Evolutionary conservation across 1,284 basidiomycete species (phyloP).

Genomic region (Cutaneotrichosporon cavernicola): DNA sequence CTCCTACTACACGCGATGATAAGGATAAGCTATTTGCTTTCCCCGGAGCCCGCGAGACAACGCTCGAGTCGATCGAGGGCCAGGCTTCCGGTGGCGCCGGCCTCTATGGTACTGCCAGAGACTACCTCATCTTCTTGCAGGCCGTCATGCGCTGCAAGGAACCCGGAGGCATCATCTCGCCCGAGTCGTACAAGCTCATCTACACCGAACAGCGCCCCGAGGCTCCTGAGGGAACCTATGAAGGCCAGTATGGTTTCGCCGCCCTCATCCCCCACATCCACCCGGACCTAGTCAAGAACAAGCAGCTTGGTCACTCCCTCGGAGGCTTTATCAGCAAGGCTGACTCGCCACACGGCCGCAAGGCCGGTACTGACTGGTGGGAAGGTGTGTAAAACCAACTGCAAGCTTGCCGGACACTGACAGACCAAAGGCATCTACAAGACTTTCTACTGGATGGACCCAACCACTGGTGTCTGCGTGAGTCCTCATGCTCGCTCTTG

Average conservation of each 20-base stretch:
- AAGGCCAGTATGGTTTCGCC: constrained; percentile 21
- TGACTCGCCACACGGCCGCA: constrained; percentile 29
- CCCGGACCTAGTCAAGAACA: neutral
- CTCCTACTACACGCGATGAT: constrained; percentile 11
- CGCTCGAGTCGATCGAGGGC: constrained; percentile 67
- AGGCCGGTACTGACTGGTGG: constrained; percentile 33
- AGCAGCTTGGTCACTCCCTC: constrained; percentile 25
- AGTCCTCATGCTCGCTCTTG: constrained; percentile 8
- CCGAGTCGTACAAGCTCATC: constrained; percentile 29
- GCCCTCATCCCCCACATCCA: constrained; percentile 16
- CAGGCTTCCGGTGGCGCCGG: constrained; percentile 43
- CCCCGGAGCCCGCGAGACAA: constrained; percentile 38
- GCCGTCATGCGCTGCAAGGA: constrained; percentile 24
- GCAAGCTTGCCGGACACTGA: neutral
- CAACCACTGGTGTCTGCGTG: constrained; percentile 35
- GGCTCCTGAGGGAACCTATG: constrained; percentile 19
- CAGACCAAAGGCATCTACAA: constrained; percentile 28
- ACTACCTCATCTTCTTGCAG: constrained; percentile 42
- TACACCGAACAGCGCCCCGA: constrained; percentile 28
- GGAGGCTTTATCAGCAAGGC: constrained; percentile 22
- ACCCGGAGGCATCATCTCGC: constrained; percentile 25
- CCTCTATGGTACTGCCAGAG: constrained; percentile 38
- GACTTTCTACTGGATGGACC: constrained; percentile 43
- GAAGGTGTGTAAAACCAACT: constrained; percentile 1
- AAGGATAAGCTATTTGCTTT: constrained; percentile 11